These are phyloP conservation scores for Larix sibirica DNA, from an alignment of 83 land plant species.

Conservation along the genomic window DNA sequence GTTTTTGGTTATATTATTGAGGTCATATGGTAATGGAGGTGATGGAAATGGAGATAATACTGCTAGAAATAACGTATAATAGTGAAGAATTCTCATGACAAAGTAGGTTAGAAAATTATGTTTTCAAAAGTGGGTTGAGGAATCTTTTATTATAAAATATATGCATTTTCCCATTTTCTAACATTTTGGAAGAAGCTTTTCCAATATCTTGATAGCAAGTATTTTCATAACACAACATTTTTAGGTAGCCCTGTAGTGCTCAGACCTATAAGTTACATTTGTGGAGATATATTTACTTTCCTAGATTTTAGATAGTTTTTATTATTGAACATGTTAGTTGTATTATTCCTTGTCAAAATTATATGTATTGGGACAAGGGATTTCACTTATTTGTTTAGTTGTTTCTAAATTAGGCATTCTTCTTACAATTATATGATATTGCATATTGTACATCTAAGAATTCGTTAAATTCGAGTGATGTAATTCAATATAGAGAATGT, in stretches of 20 bases:
- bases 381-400: neutral
- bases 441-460: slow-evolving; percentile 83
- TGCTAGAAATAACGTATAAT: too few species aligned
- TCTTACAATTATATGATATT: neutral
- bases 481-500: slow-evolving; percentile 86
- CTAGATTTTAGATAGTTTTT: neutral
- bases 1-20: too few species aligned
- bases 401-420: neutral
- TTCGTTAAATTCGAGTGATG: slow-evolving; percentile 86
- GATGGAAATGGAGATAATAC: too few species aligned
- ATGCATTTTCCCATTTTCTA: too few species aligned
- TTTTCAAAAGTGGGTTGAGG: too few species aligned
- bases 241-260: slow-evolving; percentile 19
- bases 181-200: too few species aligned
- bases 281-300: slow-evolving; percentile 44
- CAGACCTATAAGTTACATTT: slow-evolving; percentile 60
- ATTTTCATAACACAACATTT: too few species aligned
- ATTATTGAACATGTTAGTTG: neutral
- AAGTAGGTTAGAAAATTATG: too few species aligned
- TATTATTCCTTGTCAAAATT: neutral
- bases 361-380: neutral
- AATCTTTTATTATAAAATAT: too few species aligned
- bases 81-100: too few species aligned
- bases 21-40: too few species aligned
- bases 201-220: too few species aligned